A percentile compares a stretch with the other conserved stretches of the same genome.
These are phyloP conservation scores for Spathaspora sp. DNA, from an alignment of 805 yeast genomes.

Conservation along the genomic window DNA sequence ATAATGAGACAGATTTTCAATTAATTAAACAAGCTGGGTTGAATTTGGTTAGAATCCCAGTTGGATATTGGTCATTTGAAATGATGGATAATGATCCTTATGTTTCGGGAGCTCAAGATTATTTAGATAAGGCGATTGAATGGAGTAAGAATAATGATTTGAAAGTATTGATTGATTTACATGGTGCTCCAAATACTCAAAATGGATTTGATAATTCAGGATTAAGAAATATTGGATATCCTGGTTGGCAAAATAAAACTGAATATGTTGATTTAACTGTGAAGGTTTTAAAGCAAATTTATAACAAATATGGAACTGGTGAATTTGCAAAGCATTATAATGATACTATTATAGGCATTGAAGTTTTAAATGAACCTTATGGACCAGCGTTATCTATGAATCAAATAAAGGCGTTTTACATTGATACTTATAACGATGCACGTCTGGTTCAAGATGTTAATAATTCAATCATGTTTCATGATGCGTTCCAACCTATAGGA, in stretches of 20 bases:
- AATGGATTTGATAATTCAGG: conserved; percentile 87
- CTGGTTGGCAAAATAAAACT: conserved; percentile 32
- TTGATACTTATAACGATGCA: conserved; percentile 28
- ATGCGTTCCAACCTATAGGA: conserved; percentile 56
- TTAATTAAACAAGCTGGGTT: conserved; percentile 52
- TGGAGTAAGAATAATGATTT: conserved; percentile 64
- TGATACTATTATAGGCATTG: conserved; percentile 37
- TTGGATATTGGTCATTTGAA: conserved; percentile 79
- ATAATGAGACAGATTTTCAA: conserved; percentile 54
- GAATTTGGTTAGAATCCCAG: conserved; percentile 70
- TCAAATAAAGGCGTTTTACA: conserved; percentile 25
- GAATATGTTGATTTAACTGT: conserved; percentile 25
- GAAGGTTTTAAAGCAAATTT: conserved; percentile 30
- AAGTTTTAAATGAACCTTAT: conserved; percentile 39
- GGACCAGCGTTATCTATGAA: conserved; percentile 20
- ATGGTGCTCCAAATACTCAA: conserved; percentile 82
- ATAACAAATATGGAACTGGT: conserved; percentile 32
- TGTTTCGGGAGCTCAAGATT: conserved; percentile 61
- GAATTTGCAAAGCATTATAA: conserved; percentile 14
- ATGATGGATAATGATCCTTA: conserved; percentile 51
- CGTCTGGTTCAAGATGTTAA: conserved; percentile 24
- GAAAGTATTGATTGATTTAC: conserved; percentile 72
- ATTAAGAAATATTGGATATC: conserved; percentile 41
- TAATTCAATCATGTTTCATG: conserved; percentile 55
- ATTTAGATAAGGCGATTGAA: conserved; percentile 58